Base-by-base conservation (phyloP, 2,329 filamentous ascomycete species). In the Ophiosphaerella herpotricha region DNA sequence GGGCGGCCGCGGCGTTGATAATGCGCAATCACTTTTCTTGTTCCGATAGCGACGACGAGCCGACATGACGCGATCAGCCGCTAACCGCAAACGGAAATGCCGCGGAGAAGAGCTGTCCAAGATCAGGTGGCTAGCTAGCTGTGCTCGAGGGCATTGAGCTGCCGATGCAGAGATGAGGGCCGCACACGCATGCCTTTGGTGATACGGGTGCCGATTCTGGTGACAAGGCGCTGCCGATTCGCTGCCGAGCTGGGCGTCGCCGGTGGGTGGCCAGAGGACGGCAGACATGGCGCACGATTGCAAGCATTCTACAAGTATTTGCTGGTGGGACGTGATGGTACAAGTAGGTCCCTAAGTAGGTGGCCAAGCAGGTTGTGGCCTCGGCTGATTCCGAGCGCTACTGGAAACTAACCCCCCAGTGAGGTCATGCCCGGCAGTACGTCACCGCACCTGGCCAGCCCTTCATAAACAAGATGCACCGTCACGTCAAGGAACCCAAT, bases 131-230 rank as follows among this genome's bases (percentile, higher is more conserved):
- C 40, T 38, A 45, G 52, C 49, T n/a, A n/a, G n/a, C 86, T 87
- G 63, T 91, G 84, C 55, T 88, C 86, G 49, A 97, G 75, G 4
- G 89, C 91, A 26, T 82, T 85, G 60, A 97, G 77, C 75, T 5
- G 91, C 88, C 71, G 90, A 87, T 31, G 94, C 80, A 32, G 89
- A 88, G 70, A 97, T 86, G 57, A 97, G 71, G 61, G 86, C 92
- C 1, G 26, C 13, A 46, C 31, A 81, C 86, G 63, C 79, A 92
- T 90, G 59, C 91, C 93, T 72, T 96, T 96, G 56, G 96, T 88
- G 57, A 99, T 88, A 43, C 88, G 85, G n/a, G 90, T 90, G 34
- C 94, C 94, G 32, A 96, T 85, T 46, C 94, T 85, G 1, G 93
- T 97, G 52, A 97, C 85, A 63, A 91, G 90, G 79, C 36, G 72